phyloP scores from a whole-genome alignment of 345 rosid species.

The Populus alba region DNA sequence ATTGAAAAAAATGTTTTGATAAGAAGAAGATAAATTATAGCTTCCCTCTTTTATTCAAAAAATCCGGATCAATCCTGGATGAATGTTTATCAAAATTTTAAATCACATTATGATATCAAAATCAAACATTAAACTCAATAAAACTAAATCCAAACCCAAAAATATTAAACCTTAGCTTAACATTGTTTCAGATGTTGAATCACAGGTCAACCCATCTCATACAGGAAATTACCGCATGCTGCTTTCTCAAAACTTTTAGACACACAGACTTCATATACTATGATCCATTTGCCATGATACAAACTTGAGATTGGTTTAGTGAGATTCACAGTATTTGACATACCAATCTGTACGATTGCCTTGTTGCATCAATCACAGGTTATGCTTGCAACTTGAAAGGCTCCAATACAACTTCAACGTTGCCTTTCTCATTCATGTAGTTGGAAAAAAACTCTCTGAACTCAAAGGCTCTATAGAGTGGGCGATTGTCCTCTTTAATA shows the following conservation, averaged over 20 bases:
- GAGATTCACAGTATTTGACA: not conserved
- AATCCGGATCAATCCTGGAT: not conserved
- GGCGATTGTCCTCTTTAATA: not conserved
- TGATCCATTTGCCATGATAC: not conserved
- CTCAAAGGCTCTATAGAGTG: constrained; percentile 9
- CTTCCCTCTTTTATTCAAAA: too few species aligned
- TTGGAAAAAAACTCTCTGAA: constrained; percentile 13
- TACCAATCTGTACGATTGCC: not conserved
- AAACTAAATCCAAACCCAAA: not conserved
- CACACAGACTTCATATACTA: not conserved
- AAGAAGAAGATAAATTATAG: not conserved
- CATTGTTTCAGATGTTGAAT: not conserved
- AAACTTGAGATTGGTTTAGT: not conserved
- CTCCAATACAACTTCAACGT: constrained; percentile 3
- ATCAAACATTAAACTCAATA: too few species aligned
- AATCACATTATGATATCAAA: not conserved
- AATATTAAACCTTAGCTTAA: not conserved
- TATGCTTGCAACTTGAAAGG: constrained; percentile 9
- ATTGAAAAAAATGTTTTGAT: too few species aligned
- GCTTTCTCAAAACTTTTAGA: not conserved
- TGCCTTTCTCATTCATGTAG: not conserved
- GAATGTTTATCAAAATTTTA: not conserved
- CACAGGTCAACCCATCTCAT: not conserved
- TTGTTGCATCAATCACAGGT: not conserved
- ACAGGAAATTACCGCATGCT: not conserved